A percentile compares a stretch with the other conserved stretches of the same genome.
phyloP scores from a whole-genome alignment of 768 basidiomycete genomes.

The Dioszegia hungarica region DNA sequence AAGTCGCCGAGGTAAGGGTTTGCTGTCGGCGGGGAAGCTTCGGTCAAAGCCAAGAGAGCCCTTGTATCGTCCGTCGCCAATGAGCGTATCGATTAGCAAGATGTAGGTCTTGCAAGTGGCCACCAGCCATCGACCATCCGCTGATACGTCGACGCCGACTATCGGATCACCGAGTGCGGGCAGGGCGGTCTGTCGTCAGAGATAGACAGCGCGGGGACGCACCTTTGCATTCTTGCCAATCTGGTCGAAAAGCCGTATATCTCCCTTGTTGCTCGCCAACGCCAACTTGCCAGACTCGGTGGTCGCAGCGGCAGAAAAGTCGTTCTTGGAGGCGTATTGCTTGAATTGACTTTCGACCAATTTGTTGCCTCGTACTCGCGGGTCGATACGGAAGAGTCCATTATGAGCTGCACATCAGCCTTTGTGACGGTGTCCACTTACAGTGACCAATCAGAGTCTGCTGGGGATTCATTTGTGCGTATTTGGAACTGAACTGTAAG shows the following conservation, averaged over 20 bases:
- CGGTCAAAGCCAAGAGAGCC: slow-evolving; percentile 85
- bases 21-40: slow-evolving; percentile 88
- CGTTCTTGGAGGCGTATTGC: slow-evolving; percentile 91
- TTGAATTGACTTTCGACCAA: slow-evolving; percentile 92
- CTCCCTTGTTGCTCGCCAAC: slow-evolving; percentile 93
- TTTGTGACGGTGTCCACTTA: slow-evolving; percentile 14
- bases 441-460: slow-evolving; percentile 80
- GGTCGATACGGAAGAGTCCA: slow-evolving; percentile 95
- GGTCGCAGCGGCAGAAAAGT: slow-evolving; percentile 86
- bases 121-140: slow-evolving; percentile 88
- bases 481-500: slow-evolving; percentile 60
- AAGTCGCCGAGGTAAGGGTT: slow-evolving; percentile 82
- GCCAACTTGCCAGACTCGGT: slow-evolving; percentile 82
- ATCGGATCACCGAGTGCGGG: slow-evolving; percentile 95
- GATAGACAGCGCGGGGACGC: neutral
- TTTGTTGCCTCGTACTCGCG: slow-evolving; percentile 84
- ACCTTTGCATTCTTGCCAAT: slow-evolving; percentile 95
- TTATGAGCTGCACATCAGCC: slow-evolving; percentile 63
- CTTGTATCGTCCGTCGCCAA: slow-evolving; percentile 80
- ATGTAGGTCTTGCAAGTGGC: slow-evolving; percentile 93
- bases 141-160: slow-evolving; percentile 86
- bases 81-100: slow-evolving; percentile 87
- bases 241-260: slow-evolving; percentile 87
- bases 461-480: slow-evolving; percentile 83
- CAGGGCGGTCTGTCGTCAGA: slow-evolving; percentile 64